Base-by-base conservation (phyloP, 2,329 filamentous ascomycete genomes). In the Talaromyces sp. region DNA sequence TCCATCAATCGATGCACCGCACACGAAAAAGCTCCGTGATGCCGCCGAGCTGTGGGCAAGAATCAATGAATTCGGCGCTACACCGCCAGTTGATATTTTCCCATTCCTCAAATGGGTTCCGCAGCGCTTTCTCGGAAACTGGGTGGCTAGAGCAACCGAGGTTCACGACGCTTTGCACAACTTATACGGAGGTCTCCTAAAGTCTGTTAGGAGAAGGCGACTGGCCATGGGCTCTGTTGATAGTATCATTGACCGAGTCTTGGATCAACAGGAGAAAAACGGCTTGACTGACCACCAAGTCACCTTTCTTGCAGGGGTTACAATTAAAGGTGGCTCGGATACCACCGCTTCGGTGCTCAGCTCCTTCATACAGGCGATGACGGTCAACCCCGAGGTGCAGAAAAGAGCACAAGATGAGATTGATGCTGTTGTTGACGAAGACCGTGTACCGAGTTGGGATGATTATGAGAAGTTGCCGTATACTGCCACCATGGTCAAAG, bases 401-500 rank as follows among this genome's bases (percentile, higher is more conserved):
- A 61, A 65, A 3, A 79, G 76, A 23, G 76, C 81, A 0, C 80
- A 82, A 62, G 76, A 76, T 23, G 83, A 76, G 68, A 63, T 86
- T 6, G 82, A 85, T 65, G 69, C 73, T 2, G 77, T 85, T 1
- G 74, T 87, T 2, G 83, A 84, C 1, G 65, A 72, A 0, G 61
- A 75, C 10, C 76, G 84, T 2, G 75, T 79, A 8, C 84, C 84
- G 0, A 70, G 68, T 18, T 81, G 79, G 68, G 76, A 80, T 34
- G 83, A 87, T 65, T 75, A 77, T 27, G 70, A 75, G 0, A 70
- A 73, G 3, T 68, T 87, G 8, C 83, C 83, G 0, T 87, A 87
- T 65, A 67, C 85, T 36, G 75, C 78, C n/a, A 81, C 80, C 0
- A 75, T 84, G 18, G 78, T 85, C 23, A 85, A 85, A 64, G 85